Conservation (phyloP, 257 asterid species). For the Solanum pinnatisectum region DNA sequence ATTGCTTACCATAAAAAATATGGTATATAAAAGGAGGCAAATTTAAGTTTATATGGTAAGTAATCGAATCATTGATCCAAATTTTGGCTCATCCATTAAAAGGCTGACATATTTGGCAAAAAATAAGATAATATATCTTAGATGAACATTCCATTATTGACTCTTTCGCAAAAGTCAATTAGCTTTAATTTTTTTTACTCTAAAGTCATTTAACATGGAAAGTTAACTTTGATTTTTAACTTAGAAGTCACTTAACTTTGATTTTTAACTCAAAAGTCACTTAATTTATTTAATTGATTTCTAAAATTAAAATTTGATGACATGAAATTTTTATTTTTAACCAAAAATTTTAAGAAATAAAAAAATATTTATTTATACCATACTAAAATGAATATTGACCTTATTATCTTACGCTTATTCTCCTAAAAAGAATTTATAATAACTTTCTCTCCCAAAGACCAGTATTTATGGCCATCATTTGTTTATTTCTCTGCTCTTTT, state of each 20-base stretch:
- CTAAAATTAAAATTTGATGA: not conserved
- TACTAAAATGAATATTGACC: not conserved
- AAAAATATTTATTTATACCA: not conserved
- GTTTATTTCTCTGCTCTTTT: conserved; percentile 9
- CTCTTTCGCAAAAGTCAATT: not conserved
- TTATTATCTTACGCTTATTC: too few relatives aligned
- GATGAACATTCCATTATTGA: not conserved
- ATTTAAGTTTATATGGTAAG: not conserved
- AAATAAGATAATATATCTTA: not conserved
- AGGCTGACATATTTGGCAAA: not conserved
- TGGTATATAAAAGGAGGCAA: not conserved
- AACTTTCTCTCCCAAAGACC: conserved; percentile 2
- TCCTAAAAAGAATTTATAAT: not conserved
- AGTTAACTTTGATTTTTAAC: not conserved
- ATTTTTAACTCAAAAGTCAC: too few relatives aligned
- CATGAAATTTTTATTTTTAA: too few relatives aligned
- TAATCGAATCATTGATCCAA: not conserved
- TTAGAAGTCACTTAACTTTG: not conserved
- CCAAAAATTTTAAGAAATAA: too few relatives aligned
- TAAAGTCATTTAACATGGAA: too few relatives aligned
- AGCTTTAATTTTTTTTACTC: too few relatives aligned
- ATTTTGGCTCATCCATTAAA: not conserved
- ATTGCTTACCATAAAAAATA: not conserved
- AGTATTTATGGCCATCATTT: conserved; percentile 27
- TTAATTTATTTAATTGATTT: too few relatives aligned